Evolutionary conservation across 495 filamentous ascomycete genomes (phyloP), one percentile per base, ranked within the genome.

Genomic region (Cenococcum geophilum): DNA sequence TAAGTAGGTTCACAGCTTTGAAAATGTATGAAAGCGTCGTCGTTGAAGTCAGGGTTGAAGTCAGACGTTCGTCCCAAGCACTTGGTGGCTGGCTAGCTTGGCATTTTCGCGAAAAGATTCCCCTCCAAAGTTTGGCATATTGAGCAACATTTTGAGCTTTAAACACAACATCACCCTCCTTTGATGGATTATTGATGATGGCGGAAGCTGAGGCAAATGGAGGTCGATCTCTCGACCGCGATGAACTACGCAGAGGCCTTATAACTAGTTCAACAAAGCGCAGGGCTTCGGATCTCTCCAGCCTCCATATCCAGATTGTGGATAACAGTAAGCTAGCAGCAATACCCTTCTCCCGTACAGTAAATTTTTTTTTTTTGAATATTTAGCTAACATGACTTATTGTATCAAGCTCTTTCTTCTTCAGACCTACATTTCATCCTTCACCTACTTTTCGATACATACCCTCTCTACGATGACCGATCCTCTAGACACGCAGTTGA

Each of bases 401-500:
- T 37, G 4, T 36, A n/a, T 18, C 1, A 51, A 68, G 66, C 62
- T 11, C 18, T 69, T 20, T 34, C 36, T 18, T 18, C 57, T 0
- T 32, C 60, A 37, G 70, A 68, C 48, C 56, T 71, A 22, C 51
- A 51, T 64, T 40, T 64, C 57, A 62, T 92, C 53, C 77, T 96
- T 64, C 79, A 80, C 12, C 74, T 91, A 22, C 78, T 98, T 37
- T 89, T 96, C 75, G 80, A 82, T 69, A 96, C 90, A 37, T 90
- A 95, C 71, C 81, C 89, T 57, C 85, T 88, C 71, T 98, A 97
- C 76, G 73, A 82, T 74, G 93, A 97, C 72, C 86, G 91, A 57
- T 73, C 79, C 42, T 97, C 95, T 12, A 84, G 93, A 45, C 81
- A 80, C 66, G 92, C 89, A 18, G 89, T 88, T 20, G 85, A 92